These are phyloP conservation scores for Solanum okadae DNA, from an alignment of 257 asterid genomes.

Conservation along the genomic window DNA sequence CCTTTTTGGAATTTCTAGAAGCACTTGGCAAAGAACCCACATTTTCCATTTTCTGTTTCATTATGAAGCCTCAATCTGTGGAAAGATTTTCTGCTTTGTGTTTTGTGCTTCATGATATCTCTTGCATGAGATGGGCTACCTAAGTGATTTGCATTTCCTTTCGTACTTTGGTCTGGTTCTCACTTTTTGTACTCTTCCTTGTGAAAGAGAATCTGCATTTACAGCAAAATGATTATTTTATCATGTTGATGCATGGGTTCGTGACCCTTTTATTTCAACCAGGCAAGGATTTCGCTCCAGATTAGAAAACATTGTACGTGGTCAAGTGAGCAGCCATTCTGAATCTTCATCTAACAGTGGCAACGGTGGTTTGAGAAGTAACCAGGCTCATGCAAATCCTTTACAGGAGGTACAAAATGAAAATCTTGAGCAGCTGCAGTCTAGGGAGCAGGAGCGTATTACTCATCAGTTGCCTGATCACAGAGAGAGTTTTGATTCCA, in stretches of 20 bases:
- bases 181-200: not conserved
- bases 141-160: not conserved
- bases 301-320: constrained; percentile 63
- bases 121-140: not conserved
- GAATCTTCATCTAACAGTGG: constrained; percentile 35
- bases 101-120: not conserved
- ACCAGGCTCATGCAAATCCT: constrained; percentile 32
- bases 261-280: constrained; percentile 16
- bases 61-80: not conserved
- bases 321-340: constrained; percentile 63
- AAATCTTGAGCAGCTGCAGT: constrained; percentile 23
- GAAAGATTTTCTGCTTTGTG: not conserved
- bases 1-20: not conserved
- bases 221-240: not conserved
- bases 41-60: not conserved
- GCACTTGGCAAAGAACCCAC: not conserved
- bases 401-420: constrained; percentile 48
- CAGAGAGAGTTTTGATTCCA: constrained; percentile 24
- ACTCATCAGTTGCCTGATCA: constrained; percentile 29
- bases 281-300: constrained; percentile 88
- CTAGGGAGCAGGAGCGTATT: constrained; percentile 23
- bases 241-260: not conserved
- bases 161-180: not conserved
- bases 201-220: not conserved
- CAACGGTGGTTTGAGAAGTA: constrained; percentile 32